Percentiles rank a stretch among this genome's conserved stretches.
These are phyloP conservation scores for Trichoderma sp. DNA, from an alignment of 2,329 filamentous ascomycete genomes.

Conservation along the genomic window DNA sequence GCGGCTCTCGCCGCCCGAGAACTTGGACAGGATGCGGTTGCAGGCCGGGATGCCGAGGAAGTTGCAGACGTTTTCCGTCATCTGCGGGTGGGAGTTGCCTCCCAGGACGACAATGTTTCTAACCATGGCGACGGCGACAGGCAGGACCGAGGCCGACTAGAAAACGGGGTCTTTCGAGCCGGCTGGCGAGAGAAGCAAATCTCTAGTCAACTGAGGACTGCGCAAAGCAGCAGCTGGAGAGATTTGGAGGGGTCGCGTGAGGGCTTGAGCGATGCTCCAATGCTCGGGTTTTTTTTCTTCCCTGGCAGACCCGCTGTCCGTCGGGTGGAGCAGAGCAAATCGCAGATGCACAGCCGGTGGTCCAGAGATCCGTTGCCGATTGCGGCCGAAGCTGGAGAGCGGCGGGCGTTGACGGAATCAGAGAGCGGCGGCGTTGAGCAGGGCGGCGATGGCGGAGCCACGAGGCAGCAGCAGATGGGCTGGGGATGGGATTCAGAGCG, in stretches of 20 bases:
- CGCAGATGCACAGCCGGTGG: slow-evolving; percentile 28
- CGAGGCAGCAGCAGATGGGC: slow-evolving; percentile 27
- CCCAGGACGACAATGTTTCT: slow-evolving; percentile 93
- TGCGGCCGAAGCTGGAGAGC: slow-evolving; percentile 26
- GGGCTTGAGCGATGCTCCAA: slow-evolving; percentile 17
- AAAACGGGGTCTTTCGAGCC: background rate
- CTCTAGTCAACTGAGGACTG: slow-evolving; percentile 8
- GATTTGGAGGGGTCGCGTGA: slow-evolving; percentile 27
- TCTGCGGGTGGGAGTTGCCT: slow-evolving; percentile 86
- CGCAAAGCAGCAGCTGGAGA: slow-evolving; percentile 2
- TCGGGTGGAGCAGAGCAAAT: slow-evolving; percentile 18
- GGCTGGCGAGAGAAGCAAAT: background rate
- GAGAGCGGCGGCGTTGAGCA: slow-evolving; percentile 1
- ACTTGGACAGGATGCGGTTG: slow-evolving; percentile 84
- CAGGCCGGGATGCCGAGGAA: slow-evolving; percentile 85
- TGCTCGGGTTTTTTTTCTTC: slow-evolving; percentile 21
- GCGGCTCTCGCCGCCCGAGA: slow-evolving; percentile 91
- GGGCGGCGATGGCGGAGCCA: slow-evolving; percentile 16
- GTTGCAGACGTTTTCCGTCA: slow-evolving; percentile 85
- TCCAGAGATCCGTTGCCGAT: slow-evolving; percentile 22
- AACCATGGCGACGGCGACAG: slow-evolving; percentile 64
- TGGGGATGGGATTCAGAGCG: slow-evolving; percentile 22
- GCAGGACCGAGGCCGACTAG: background rate
- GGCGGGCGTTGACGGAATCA: slow-evolving; percentile 24
- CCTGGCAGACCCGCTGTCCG: slow-evolving; percentile 26